phyloP scores from a whole-genome alignment of 1,139 yeast species.

The Blastobotrys elegans region DNA sequence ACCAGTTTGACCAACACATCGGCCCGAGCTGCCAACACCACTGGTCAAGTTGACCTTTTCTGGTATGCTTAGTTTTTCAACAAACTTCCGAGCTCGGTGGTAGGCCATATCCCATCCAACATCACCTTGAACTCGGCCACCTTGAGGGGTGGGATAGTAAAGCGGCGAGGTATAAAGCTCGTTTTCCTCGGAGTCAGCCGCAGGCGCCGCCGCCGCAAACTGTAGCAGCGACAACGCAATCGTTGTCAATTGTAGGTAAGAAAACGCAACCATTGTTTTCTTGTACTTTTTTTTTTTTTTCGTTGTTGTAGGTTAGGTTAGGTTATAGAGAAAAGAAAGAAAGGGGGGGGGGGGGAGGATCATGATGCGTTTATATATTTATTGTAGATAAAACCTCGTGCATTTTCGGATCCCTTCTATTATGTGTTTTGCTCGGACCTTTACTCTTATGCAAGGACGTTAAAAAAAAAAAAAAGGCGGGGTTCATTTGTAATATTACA shows the following conservation, averaged over 20 bases:
- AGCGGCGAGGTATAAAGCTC: conserved; percentile 23
- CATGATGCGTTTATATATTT: too few species aligned
- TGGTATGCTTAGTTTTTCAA: conserved; percentile 49
- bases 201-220: not conserved
- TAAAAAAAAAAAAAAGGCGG: too few species aligned
- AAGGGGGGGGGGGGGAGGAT: too few species aligned
- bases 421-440: too few species aligned
- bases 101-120: conserved; percentile 2
- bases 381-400: too few species aligned
- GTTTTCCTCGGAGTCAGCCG: not conserved
- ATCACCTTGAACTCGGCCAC: conserved; percentile 3
- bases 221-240: not conserved
- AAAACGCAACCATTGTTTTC: not conserved
- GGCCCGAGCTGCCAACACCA: conserved; percentile 65
- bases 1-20: conserved; percentile 62
- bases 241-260: not conserved
- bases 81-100: conserved; percentile 45
- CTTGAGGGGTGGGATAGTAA: conserved; percentile 8
- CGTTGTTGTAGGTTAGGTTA: too few species aligned
- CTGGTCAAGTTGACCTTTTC: conserved; percentile 62
- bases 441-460: too few species aligned
- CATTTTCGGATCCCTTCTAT: too few species aligned
- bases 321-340: too few species aligned
- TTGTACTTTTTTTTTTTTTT: not conserved
- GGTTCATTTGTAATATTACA: too few species aligned